These are phyloP conservation scores for Gracilaria domingensis DNA, from an alignment of 23 red algal species.

Conservation along the genomic window DNA sequence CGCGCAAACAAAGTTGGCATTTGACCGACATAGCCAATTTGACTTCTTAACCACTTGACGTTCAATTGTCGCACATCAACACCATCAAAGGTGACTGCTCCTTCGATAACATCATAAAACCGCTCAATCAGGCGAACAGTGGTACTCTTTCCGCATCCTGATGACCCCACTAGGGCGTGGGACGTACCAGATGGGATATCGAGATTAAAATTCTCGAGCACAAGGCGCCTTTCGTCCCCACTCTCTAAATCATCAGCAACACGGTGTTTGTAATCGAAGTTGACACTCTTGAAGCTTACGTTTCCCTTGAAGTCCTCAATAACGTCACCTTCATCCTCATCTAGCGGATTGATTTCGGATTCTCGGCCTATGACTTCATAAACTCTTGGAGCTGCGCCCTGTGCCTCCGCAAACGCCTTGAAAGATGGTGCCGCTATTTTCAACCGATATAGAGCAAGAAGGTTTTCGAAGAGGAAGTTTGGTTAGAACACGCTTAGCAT, in stretches of 20 bases:
- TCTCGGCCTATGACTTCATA: constrained; percentile 79
- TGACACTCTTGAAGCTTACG: constrained; percentile 79
- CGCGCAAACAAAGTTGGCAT: constrained; percentile 92
- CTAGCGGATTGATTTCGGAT: constrained; percentile 70
- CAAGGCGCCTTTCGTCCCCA: constrained; percentile 33
- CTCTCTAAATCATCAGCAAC: constrained; percentile 45
- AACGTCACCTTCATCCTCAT: constrained; percentile 60
- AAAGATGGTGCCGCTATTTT: constrained; percentile 67
- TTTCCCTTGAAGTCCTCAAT: constrained; percentile 68
- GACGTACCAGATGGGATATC: constrained; percentile 78
- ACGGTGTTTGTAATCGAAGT: constrained; percentile 87
- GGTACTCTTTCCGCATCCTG: constrained; percentile 94
- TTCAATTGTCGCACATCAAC: constrained; percentile 77
- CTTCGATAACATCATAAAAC: constrained; percentile 84
- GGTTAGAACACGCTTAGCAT: not conserved
- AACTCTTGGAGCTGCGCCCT: constrained; percentile 74
- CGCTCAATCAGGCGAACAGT: constrained; percentile 90
- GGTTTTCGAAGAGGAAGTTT: no score
- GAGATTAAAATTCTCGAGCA: constrained; percentile 77
- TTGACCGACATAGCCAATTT: constrained; percentile 97
- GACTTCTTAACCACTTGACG: constrained; percentile 77
- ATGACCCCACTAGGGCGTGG: constrained; percentile 89
- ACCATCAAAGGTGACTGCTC: constrained; percentile 74
- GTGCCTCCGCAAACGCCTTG: constrained; percentile 68
- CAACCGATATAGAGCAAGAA: not conserved